Base-by-base conservation (phyloP, 352 stramenopile genomes). In the Globisporangium abappressorium region DNA sequence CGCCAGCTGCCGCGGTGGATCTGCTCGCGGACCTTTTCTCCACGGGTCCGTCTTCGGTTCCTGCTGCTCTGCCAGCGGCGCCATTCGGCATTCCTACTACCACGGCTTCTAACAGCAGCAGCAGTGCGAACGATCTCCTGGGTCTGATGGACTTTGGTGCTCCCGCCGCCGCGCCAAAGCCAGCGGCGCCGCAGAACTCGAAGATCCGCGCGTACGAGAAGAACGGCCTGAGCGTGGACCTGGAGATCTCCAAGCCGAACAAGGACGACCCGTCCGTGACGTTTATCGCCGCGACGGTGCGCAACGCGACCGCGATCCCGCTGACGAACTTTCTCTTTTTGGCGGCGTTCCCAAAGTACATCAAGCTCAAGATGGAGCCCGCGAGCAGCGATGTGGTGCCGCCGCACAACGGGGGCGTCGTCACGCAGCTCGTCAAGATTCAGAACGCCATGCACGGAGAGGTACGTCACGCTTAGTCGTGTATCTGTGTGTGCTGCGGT, bases 291-390 rank as follows among this genome's bases (percentile, higher is more conserved):
- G 97, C 93, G 15, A 98, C 87, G 47, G 98, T 98, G 71, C 89
- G 81, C 47, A 99, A 99, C 81, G 80, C 83, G 18, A 98, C 85
- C 22, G 70, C 83, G 49, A 78, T 82, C 58, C 77, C 92, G 22
- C 76, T 99, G 30, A 87, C 97, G 54, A 94, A 96, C 38, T 94
- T 99, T 67, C 87, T 97, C 64, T 93, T 99, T 47, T 72, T 96
- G 57, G 89, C 93, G 41, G 97, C 97, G 34, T 98, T 99, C 71
- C 97, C 98, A 26, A 99, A 96, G 82, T 99, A 98, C 72, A 94
- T 99, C 64, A 98, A 97, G 61, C 92, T 99, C 76, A 97, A 98
- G 82, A 98, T 99, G 95, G 94, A 99, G 69, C 95, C 97, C n/a
- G 90, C 96, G 5, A 97, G 87, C 20, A 96, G 90, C 28, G 94